A percentile compares a stretch with the other conserved stretches of the same genome.
Conservation (phyloP, 768 basidiomycete species). For the Termitomyces sp. region DNA sequence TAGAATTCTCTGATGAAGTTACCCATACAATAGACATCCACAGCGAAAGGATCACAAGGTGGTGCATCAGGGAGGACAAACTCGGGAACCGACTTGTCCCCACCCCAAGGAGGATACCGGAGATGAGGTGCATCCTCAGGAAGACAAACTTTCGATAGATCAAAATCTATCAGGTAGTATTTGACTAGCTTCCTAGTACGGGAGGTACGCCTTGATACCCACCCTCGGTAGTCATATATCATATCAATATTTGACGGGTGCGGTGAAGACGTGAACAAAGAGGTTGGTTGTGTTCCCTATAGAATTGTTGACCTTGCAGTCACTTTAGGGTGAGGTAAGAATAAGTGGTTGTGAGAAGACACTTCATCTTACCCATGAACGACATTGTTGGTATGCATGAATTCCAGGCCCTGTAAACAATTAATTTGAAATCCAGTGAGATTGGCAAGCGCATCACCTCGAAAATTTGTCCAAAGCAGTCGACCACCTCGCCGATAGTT, state of each 20-base stretch:
- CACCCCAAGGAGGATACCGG: slow-evolving; percentile 29
- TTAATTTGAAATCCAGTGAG: background rate
- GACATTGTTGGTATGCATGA: background rate
- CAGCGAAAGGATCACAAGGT: slow-evolving; percentile 29
- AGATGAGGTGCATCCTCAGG: slow-evolving; percentile 15
- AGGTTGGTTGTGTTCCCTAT: background rate
- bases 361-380: background rate
- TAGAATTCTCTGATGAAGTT: slow-evolving; percentile 23
- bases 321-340: background rate
- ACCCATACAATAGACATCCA: slow-evolving; percentile 34
- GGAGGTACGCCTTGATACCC: slow-evolving; percentile 1
- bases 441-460: background rate
- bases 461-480: background rate
- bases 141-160: slow-evolving; percentile 21
- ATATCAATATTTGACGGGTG: background rate
- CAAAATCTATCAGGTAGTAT: slow-evolving; percentile 30
- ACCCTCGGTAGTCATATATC: background rate
- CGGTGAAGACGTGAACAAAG: background rate
- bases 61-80: slow-evolving; percentile 16
- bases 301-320: background rate
- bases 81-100: slow-evolving; percentile 37
- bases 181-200: slow-evolving; percentile 20
- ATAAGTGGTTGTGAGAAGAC: background rate
- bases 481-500: background rate
- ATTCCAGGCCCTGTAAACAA: background rate